Evolutionary conservation across 176 grass and related monocot genomes (phyloP), one percentile per base, ranked within the genome.

Genomic region (Saccharum spontaneum): DNA sequence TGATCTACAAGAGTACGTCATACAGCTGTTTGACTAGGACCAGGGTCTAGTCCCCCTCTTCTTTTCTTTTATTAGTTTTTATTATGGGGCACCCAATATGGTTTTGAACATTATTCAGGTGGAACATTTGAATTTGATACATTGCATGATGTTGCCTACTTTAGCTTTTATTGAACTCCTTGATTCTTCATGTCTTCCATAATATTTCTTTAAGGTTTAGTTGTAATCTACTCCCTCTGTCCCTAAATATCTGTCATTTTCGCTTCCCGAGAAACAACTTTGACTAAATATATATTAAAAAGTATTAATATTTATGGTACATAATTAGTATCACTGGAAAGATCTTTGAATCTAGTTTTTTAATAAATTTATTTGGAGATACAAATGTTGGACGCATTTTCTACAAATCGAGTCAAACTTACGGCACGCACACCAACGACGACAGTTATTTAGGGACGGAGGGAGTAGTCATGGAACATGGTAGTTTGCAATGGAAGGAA

Each of bases 21-120:
- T 55, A 60, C 23, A 67, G 28, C 63, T 54, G 68, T 63, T 41
- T 81, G 17, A 66, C 78, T 62, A 68, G 45, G 74, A 74, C 50
- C 70, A 87, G 44, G 38, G 24, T 33, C 64, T 64, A 20, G 7
- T 23, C 69, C 40, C 13, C n/a, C 14, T 18, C 9, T 16, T 17
- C 43, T 31, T 30, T 49, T 31, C 44, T 15, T 44, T 46, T 28
- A 8, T 43, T 60, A n/a, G 22, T 22, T 60, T 49, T 74, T 74
- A 0, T 74, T 74, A 2, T 74, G 14, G 71, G 41, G 23, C 43
- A 28, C 71, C 43, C 23, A 31, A 10, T 74, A 74, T 49, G 24
- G 45, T 49, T 28, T 28, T 31, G 14, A 13, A 73, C 13, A 15
- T 26, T 49, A 73, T 49, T 48, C 28, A 49, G 14, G 44, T 74